phyloP scores from a whole-genome alignment of 176 grass and related monocot species.

The Paspalum notatum region DNA sequence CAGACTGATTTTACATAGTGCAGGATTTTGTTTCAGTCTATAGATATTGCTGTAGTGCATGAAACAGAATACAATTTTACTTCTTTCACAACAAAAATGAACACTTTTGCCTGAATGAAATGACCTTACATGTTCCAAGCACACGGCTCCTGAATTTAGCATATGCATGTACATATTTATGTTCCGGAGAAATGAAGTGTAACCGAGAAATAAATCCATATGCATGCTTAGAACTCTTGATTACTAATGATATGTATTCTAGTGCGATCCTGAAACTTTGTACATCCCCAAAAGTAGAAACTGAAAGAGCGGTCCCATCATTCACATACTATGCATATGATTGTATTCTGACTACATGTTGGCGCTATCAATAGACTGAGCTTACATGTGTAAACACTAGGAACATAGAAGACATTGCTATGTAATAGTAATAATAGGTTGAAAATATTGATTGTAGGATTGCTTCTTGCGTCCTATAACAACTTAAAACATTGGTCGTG shows the following conservation, averaged over 20 bases:
- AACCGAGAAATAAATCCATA: not conserved
- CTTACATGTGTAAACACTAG: not conserved
- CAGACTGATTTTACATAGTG: not conserved
- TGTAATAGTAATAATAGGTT: not conserved
- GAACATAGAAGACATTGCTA: not conserved
- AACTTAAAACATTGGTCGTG: too few relatives aligned
- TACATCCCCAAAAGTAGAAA: not conserved
- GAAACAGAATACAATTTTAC: not conserved
- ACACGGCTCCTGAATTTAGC: not conserved
- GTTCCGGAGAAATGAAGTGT: not conserved
- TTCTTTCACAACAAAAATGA: constrained; percentile 2
- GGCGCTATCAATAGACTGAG: not conserved
- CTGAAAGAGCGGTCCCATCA: not conserved
- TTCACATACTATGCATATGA: not conserved
- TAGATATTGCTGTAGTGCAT: not conserved
- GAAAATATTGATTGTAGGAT: not conserved
- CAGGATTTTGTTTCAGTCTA: constrained; percentile 12
- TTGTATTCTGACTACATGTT: not conserved
- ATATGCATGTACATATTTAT: not conserved
- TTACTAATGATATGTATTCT: not conserved
- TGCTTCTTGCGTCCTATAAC: not conserved
- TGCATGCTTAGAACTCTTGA: not conserved
- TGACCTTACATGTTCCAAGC: not conserved
- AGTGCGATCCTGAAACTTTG: not conserved
- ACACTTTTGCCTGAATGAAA: not conserved